phyloP scores from a whole-genome alignment of 2,329 filamentous ascomycete species.

The Monosporascus sp. region DNA sequence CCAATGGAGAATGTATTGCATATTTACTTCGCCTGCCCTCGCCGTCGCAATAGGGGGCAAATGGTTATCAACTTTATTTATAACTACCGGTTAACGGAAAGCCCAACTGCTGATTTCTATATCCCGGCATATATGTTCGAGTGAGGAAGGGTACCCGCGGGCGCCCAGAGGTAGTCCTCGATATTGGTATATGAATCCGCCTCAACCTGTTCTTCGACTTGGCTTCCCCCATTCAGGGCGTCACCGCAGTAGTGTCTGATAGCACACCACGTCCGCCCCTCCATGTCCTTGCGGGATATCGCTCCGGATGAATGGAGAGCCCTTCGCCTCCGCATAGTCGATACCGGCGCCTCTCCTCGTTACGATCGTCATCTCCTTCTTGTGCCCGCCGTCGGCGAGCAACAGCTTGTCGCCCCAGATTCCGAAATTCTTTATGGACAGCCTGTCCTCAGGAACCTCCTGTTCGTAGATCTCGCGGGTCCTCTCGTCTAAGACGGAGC shows the following conservation, averaged over 20 bases:
- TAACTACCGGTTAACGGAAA: too few relatives aligned
- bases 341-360: neutral
- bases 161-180: neutral
- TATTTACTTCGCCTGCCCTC: too few relatives aligned
- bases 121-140: neutral
- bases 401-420: neutral
- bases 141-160: neutral
- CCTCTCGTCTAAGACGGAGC: neutral
- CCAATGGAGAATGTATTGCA: too few relatives aligned
- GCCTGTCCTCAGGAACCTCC: neutral
- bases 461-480: neutral
- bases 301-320: neutral
- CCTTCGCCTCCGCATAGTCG: neutral
- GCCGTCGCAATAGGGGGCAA: too few relatives aligned
- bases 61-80: too few relatives aligned
- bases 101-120: neutral
- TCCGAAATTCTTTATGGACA: neutral
- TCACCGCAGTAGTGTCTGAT: neutral
- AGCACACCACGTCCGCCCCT: neutral
- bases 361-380: neutral
- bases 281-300: neutral
- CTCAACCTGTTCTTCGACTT: neutral
- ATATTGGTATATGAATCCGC: neutral
- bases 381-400: neutral
- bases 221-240: neutral